Percentiles rank a stretch among this genome's conserved stretches.
Evolutionary conservation across 345 rosid species (phyloP).

Genomic region (Luvunga scandens): DNA sequence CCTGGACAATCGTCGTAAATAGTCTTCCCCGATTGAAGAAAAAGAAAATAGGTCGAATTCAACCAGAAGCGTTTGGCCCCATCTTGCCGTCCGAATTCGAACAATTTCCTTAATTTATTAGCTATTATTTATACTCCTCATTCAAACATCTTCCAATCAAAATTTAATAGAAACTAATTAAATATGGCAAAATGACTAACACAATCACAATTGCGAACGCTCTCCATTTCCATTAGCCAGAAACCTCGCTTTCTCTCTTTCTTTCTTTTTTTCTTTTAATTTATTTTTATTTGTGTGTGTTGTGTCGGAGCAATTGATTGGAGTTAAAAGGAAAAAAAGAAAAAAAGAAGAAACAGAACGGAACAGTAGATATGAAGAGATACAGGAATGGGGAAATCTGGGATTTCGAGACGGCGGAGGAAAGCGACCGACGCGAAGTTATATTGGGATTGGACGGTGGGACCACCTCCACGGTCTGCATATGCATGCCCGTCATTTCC

Average conservation of each 20-base stretch:
- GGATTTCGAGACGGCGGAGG: conserved; percentile 48
- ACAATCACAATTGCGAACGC: not conserved
- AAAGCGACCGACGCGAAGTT: conserved; percentile 22
- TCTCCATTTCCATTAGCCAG: not conserved
- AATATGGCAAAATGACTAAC: not conserved
- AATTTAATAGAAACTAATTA: no score
- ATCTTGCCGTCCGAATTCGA: conserved; percentile 31
- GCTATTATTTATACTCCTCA: no score
- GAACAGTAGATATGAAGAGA: conserved; percentile 38
- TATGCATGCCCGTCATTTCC: conserved; percentile 55
- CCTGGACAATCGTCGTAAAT: not conserved
- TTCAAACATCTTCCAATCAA: no score
- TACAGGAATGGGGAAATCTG: conserved; percentile 61
- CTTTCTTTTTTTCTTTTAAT: not conserved
- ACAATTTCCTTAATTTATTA: not conserved
- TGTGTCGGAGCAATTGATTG: not conserved
- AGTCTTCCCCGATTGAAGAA: not conserved
- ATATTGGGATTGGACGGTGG: conserved; percentile 74
- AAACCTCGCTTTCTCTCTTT: not conserved
- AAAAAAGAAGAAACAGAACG: no score
- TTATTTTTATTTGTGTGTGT: not conserved
- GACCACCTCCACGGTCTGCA: conserved; percentile 71
- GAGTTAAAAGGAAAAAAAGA: not conserved
- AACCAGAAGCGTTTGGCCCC: conserved; percentile 19
- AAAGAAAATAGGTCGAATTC: not conserved